These are phyloP conservation scores for Coemansia sp. DNA, from an alignment of 192 early-diverging fungal genomes.

Conservation along the genomic window DNA sequence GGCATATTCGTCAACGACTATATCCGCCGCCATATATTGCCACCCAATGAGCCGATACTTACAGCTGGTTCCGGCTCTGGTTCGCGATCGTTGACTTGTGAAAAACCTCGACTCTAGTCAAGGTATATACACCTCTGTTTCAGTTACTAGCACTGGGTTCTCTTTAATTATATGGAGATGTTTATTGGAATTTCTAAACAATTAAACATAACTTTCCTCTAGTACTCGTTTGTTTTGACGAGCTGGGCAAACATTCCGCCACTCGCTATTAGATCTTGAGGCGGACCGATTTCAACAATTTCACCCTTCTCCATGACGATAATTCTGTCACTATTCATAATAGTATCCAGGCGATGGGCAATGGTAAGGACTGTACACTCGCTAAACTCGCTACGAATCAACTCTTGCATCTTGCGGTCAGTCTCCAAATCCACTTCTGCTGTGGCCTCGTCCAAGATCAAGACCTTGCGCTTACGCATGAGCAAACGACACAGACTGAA, in stretches of 20 bases:
- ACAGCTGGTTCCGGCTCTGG: neutral
- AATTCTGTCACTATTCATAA: constrained; percentile 60
- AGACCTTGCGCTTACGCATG: constrained; percentile 52
- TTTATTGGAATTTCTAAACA: no score
- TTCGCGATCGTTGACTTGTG: neutral
- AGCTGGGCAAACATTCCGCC: constrained; percentile 10
- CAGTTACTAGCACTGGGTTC: neutral
- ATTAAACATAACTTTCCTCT: neutral
- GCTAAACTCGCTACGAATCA: constrained; percentile 54
- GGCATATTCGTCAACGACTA: constrained; percentile 75
- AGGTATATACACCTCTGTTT: neutral
- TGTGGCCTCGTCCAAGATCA: constrained; percentile 71
- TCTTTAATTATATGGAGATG: neutral
- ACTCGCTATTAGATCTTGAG: constrained; percentile 26
- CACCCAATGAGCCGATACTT: constrained; percentile 20
- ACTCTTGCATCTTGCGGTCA: constrained; percentile 2
- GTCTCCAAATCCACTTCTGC: constrained; percentile 54
- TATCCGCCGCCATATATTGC: constrained; percentile 59
- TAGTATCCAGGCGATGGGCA: constrained; percentile 71
- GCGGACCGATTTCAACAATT: constrained; percentile 1
- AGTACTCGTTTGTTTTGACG: neutral
- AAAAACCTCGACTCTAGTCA: neutral
- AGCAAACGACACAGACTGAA: constrained; percentile 61
- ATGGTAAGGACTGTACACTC: constrained; percentile 57
- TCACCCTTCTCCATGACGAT: constrained; percentile 52